Evolutionary conservation across 345 rosid species (phyloP).

Genomic region (Kandelia obovata): DNA sequence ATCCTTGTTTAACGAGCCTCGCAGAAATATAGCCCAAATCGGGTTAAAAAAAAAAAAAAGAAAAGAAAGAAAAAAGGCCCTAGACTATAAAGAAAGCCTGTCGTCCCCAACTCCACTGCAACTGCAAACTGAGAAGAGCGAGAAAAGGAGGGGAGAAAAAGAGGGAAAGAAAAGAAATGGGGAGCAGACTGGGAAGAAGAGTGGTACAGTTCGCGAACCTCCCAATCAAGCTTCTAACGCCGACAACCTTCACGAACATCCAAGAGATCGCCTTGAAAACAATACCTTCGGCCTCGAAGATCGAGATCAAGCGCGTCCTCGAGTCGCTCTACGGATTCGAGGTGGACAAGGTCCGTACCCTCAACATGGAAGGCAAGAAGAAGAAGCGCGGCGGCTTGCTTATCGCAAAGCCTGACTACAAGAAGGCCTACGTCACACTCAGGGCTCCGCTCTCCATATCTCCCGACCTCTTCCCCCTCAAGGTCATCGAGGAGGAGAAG

Average conservation of each 20-base stretch:
- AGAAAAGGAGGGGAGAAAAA: no score
- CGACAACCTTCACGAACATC: slow-evolving; percentile 55
- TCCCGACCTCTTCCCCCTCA: slow-evolving; percentile 58
- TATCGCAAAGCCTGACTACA: slow-evolving; percentile 79
- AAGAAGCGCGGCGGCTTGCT: slow-evolving; percentile 77
- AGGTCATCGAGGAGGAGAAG: slow-evolving; percentile 55
- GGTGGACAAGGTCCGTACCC: slow-evolving; percentile 72
- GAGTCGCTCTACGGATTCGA: slow-evolving; percentile 88
- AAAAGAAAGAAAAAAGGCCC: no score
- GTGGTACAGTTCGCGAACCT: slow-evolving; percentile 79
- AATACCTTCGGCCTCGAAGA: slow-evolving; percentile 80
- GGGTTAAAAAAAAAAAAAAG: no score
- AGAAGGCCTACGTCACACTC: slow-evolving; percentile 82
- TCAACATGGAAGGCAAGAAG: slow-evolving; percentile 96
- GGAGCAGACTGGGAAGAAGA: slow-evolving; percentile 68
- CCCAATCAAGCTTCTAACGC: slow-evolving; percentile 77
- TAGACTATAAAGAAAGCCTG: no score
- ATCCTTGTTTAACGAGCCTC: no score
- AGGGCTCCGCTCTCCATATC: slow-evolving; percentile 61
- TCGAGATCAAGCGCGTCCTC: slow-evolving; percentile 95
- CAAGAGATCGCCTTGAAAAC: slow-evolving; percentile 73
- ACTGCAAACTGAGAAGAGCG: no score
- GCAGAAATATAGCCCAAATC: no score
- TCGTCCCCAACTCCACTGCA: no score
- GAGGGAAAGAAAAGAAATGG: slow-evolving; percentile 37